Conservation (phyloP, 2,329 filamentous ascomycete genomes). For the Pseudogymnoascus verrucosus region DNA sequence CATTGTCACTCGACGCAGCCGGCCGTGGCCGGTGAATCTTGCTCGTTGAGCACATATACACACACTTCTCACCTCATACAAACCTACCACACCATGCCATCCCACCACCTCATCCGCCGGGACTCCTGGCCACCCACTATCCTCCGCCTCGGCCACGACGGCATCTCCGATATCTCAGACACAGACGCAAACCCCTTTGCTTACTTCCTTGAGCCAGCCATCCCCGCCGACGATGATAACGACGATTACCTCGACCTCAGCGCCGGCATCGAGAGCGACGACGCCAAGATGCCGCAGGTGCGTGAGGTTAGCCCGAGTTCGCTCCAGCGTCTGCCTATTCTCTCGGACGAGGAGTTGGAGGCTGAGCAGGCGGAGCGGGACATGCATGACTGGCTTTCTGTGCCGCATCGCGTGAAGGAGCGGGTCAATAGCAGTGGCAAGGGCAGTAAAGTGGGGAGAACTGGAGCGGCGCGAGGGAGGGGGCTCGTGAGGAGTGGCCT, state of each 20-base stretch:
- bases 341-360: neutral
- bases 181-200: conserved; percentile 29
- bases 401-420: neutral
- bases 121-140: conserved; percentile 30
- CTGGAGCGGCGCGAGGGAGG: conserved; percentile 19
- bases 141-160: conserved; percentile 17
- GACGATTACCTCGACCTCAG: conserved; percentile 26
- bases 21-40: neutral
- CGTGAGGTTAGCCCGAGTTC: conserved; percentile 25
- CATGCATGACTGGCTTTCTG: neutral
- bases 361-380: neutral
- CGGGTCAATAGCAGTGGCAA: neutral
- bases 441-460: neutral
- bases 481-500: conserved; percentile 17
- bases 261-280: conserved; percentile 26
- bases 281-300: conserved; percentile 18
- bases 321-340: conserved; percentile 12
- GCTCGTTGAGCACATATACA: neutral
- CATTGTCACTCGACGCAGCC: neutral
- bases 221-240: conserved; percentile 23
- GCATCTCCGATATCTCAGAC: conserved; percentile 7
- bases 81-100: conserved; percentile 20
- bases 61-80: neutral
- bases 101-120: conserved; percentile 24
- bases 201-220: conserved; percentile 24